Evolutionary conservation across 2,329 filamentous ascomycete species (phyloP), one percentile per base, ranked within the genome.

Genomic region (Aspergillus tamarii): DNA sequence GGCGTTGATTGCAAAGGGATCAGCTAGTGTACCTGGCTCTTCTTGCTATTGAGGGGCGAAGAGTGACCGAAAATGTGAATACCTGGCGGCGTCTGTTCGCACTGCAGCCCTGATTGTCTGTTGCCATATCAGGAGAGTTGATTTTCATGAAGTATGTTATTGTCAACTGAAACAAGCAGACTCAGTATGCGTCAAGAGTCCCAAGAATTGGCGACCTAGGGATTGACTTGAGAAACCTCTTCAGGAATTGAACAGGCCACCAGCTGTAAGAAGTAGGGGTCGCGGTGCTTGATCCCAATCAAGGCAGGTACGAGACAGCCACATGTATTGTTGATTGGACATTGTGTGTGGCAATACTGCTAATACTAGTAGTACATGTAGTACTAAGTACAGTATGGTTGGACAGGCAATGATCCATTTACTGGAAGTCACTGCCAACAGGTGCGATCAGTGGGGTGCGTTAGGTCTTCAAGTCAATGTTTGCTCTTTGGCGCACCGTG

Each of bases 1-100:
- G n/a, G 30, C 21, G 26, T 53, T 34, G 8, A 39, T 52, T 11
- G 10, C n/a, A 8, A 53, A 5, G 12, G 43, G 9, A 23, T 28
- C 26, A 34, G 16, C 16, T 45, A 54, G 23, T 9, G 55, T 67
- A 76, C 75, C 72, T 70, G 36, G 53, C 62, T 60, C 73, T 70
- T 43, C 64, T 71, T 23, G 50, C 58, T 16, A 57, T 39, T 14
- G 64, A 46, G 5, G 67, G 65, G 7, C 70, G 71, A 28, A 73
- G 66, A 4, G 67, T 41, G 11, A 69, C 56, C 48, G 70, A 70
- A n/a, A 72, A 61, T 4, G 70, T 69, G 34, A 70, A 66, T 32
- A 63, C 28, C 55, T 64, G 66, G 10, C 62, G 64, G 39, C 63
- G 67, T 43, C 64, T 62, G 59, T 30, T 54, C 16, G 28, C 23